A percentile compares a stretch with the other conserved stretches of the same genome.
Evolutionary conservation across 176 grass and related monocot species (phyloP).

Genomic region (Pontederia crassipes): DNA sequence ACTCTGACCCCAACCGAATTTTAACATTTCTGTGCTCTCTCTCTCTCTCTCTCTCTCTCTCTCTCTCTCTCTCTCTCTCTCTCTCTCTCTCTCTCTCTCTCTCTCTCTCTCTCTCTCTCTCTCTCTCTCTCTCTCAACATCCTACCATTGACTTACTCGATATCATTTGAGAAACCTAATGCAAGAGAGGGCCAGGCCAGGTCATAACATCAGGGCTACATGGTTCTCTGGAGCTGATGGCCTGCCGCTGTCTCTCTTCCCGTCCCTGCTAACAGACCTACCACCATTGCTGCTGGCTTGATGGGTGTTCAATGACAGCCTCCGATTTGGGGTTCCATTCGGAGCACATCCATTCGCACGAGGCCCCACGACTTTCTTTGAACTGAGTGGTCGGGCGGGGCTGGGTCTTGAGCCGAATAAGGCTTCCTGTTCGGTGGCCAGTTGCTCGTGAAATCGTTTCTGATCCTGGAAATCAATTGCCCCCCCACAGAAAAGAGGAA

Average conservation of each 20-base stretch:
- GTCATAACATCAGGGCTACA: slow-evolving; percentile 27
- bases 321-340: slow-evolving; percentile 33
- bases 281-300: slow-evolving; percentile 26
- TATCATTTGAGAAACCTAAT: no score
- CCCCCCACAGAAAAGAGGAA: neutral
- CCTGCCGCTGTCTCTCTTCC: slow-evolving; percentile 38
- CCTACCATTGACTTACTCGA: no score
- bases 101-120: no score
- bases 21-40: no score
- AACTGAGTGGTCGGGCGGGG: slow-evolving; percentile 43
- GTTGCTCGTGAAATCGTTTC: slow-evolving; percentile 76
- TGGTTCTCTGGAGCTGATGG: slow-evolving; percentile 56
- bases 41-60: no score
- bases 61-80: no score
- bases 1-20: no score
- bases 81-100: no score
- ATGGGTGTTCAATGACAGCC: slow-evolving; percentile 28
- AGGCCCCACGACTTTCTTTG: slow-evolving; percentile 45
- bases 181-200: no score
- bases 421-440: slow-evolving; percentile 59
- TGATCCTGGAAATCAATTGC: slow-evolving; percentile 43
- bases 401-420: slow-evolving; percentile 45
- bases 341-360: slow-evolving; percentile 22
- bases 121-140: no score
- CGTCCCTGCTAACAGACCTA: slow-evolving; percentile 49